These are phyloP conservation scores for Globisporangium iwayamae DNA, from an alignment of 352 stramenopile genomes.

Conservation along the genomic window DNA sequence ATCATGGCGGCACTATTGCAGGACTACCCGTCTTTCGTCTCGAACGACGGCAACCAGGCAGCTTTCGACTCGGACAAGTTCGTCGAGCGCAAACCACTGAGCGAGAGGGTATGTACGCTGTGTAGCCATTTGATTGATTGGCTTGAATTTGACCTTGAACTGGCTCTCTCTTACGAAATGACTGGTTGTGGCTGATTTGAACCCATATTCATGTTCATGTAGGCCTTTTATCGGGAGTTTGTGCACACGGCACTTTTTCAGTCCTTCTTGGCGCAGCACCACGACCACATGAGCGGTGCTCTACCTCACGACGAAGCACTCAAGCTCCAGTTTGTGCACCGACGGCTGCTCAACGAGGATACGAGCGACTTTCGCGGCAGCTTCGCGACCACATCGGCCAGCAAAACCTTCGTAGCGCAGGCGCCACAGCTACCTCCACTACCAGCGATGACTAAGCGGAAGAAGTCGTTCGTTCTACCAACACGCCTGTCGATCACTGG, in stretches of 20 bases:
- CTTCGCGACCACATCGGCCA: slow-evolving; percentile 6
- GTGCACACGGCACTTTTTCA: slow-evolving; percentile 33
- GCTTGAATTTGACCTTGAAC: not conserved
- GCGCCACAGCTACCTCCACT: slow-evolving; percentile 17
- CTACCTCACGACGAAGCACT: slow-evolving; percentile 28
- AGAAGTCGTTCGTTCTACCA: slow-evolving; percentile 16
- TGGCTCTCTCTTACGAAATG: not conserved
- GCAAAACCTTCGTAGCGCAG: slow-evolving; percentile 44
- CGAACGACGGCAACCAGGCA: slow-evolving; percentile 14
- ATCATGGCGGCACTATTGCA: slow-evolving; percentile 20
- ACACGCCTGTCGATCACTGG: not conserved
- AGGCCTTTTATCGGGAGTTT: slow-evolving; percentile 36
- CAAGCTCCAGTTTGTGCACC: slow-evolving; percentile 41
- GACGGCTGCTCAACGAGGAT: slow-evolving; percentile 21
- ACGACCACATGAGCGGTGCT: slow-evolving; percentile 26
- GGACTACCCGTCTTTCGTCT: slow-evolving; percentile 18
- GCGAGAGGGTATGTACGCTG: slow-evolving; percentile 25
- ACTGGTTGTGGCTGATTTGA: slow-evolving; percentile 4
- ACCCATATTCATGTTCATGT: not conserved
- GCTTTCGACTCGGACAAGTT: slow-evolving; percentile 22
- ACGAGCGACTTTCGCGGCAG: slow-evolving; percentile 11
- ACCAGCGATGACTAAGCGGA: not conserved
- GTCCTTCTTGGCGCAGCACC: slow-evolving; percentile 35
- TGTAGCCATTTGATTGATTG: not conserved
- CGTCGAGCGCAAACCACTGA: slow-evolving; percentile 22